These are phyloP conservation scores for Aspergillus nomiae DNA, from an alignment of 2,329 filamentous ascomycete genomes.

Conservation along the genomic window DNA sequence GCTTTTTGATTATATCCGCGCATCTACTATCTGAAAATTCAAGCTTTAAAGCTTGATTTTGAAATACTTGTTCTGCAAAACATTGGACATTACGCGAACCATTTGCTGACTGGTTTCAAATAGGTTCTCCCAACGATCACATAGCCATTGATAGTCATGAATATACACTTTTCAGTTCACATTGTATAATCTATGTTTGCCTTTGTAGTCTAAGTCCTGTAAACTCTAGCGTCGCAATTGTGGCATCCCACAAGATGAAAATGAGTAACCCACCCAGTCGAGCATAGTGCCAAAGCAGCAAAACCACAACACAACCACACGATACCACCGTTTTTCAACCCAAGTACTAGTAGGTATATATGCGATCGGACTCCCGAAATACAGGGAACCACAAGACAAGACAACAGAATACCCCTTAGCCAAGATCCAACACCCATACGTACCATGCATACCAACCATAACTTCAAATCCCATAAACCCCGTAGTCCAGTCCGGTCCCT, in stretches of 20 bases:
- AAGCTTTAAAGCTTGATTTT: not conserved
- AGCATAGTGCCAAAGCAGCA: not conserved
- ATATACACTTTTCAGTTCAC: not conserved
- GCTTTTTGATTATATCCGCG: conserved; percentile 32
- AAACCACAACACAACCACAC: not conserved
- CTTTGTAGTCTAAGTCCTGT: not conserved
- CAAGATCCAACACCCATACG: not conserved
- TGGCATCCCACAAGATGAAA: not conserved
- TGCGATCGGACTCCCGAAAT: not conserved
- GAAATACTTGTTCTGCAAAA: not conserved
- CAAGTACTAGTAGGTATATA: not conserved
- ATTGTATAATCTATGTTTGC: not conserved
- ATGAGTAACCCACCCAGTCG: too few relatives aligned
- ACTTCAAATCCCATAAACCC: not conserved
- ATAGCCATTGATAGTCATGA: not conserved
- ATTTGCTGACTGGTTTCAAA: conserved; percentile 9
- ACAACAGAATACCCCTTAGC: not conserved
- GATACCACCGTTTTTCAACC: not conserved
- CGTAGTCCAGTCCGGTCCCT: not conserved
- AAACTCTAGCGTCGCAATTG: not conserved
- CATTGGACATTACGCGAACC: not conserved
- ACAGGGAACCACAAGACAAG: too few relatives aligned
- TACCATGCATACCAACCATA: not conserved
- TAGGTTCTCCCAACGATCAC: not conserved
- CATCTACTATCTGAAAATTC: conserved; percentile 31